Conservation (phyloP, 208 protist species). For the Trypanosomatidae sp. region DNA sequence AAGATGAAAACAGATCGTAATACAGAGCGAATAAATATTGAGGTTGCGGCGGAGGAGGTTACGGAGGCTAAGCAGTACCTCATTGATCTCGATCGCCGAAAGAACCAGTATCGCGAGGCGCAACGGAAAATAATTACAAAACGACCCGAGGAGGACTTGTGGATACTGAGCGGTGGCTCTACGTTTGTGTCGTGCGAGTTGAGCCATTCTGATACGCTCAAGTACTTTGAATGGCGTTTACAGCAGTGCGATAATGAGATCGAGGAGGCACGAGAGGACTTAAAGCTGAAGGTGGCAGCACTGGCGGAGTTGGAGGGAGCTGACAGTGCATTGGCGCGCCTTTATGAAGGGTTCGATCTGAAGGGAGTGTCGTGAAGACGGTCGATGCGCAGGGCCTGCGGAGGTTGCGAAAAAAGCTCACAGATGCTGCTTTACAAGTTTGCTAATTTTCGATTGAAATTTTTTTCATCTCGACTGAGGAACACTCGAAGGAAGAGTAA, state of each 20-base stretch:
- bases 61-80: conserved; percentile 66
- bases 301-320: conserved; percentile 79
- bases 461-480: background rate
- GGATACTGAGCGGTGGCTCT: conserved; percentile 73
- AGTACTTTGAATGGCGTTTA: conserved; percentile 66
- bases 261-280: conserved; percentile 51
- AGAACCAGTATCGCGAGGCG: conserved; percentile 82
- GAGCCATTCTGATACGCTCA: conserved; percentile 40
- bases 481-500: background rate
- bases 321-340: conserved; percentile 60
- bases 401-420: background rate
- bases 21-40: conserved; percentile 36
- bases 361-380: conserved; percentile 28
- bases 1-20: conserved; percentile 27
- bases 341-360: conserved; percentile 77
- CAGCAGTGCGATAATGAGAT: conserved; percentile 61
- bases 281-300: conserved; percentile 78
- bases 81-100: conserved; percentile 70
- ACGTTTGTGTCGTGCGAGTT: conserved; percentile 83
- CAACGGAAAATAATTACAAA: conserved; percentile 48
- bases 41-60: conserved; percentile 67
- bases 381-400: background rate
- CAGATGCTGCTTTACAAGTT: conserved; percentile 6
- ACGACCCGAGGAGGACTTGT: conserved; percentile 52
- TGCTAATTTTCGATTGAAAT: background rate